Conservation (phyloP, 352 stramenopile species). For the Globisporangium polare region DNA sequence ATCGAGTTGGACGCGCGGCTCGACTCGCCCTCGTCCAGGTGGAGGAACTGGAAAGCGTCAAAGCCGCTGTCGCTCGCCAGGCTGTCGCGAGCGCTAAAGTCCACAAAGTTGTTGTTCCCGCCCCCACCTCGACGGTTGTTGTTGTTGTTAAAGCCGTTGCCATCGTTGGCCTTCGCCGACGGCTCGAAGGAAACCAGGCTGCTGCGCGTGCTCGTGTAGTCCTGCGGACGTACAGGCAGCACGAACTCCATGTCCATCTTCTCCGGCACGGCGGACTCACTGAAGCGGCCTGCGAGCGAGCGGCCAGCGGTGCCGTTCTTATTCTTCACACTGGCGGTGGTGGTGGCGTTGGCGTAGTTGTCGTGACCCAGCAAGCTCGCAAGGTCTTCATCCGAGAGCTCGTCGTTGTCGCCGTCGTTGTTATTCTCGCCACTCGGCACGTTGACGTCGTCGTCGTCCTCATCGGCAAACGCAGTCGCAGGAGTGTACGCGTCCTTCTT, state of each 20-base stretch:
- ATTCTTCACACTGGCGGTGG: not conserved
- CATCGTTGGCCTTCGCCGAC: constrained; percentile 22
- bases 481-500: not conserved
- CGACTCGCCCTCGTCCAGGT: constrained; percentile 31
- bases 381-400: not conserved
- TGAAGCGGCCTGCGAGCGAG: constrained; percentile 12
- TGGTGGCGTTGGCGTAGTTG: not conserved
- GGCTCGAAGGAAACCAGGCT: constrained; percentile 51
- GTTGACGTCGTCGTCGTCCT: not conserved
- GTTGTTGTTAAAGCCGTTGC: constrained; percentile 6
- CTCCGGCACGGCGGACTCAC: constrained; percentile 18
- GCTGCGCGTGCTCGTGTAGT: constrained; percentile 43
- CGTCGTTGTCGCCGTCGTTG: constrained; percentile 1
- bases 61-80: constrained; percentile 61
- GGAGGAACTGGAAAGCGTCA: constrained; percentile 52
- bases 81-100: constrained; percentile 36
- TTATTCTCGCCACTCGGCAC: not conserved
- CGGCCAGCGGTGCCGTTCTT: not conserved
- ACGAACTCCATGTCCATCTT: constrained; percentile 40
- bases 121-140: constrained; percentile 17
- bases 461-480: not conserved
- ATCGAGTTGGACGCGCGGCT: constrained; percentile 18
- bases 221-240: constrained; percentile 22
- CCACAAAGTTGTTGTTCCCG: constrained; percentile 21
- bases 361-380: not conserved